A percentile compares a stretch with the other conserved stretches of the same genome.
These are phyloP conservation scores for Neopestalotiopsis clavispora DNA, from an alignment of 2,329 filamentous ascomycete species.

Conservation along the genomic window DNA sequence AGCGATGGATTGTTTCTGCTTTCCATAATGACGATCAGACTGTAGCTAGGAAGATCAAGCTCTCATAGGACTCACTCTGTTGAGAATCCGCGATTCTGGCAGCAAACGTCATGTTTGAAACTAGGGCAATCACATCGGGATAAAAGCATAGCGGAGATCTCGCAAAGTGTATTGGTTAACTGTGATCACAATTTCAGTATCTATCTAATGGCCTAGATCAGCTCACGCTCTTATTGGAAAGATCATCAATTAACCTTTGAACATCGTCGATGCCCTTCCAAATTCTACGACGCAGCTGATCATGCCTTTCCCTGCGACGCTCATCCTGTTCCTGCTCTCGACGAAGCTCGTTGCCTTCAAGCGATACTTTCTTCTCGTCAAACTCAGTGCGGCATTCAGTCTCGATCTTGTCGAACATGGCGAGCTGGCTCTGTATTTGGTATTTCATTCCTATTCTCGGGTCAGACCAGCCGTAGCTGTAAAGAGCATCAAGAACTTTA, in stretches of 20 bases:
- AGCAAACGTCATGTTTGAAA: no score
- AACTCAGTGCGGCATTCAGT: neutral
- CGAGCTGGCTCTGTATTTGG: neutral
- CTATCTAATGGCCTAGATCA: no score
- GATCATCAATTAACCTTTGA: neutral
- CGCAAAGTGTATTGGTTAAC: no score
- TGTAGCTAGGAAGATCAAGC: no score
- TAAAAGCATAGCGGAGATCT: no score
- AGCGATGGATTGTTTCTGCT: no score
- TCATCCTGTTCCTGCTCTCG: neutral
- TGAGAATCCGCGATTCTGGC: no score
- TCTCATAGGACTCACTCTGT: no score
- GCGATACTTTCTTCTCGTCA: neutral
- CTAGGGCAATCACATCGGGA: no score
- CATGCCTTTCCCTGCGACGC: neutral
- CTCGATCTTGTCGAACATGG: neutral
- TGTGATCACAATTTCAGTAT: no score
- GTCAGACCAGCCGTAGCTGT: neutral
- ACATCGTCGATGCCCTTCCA: no score
- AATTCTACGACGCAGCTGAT: neutral
- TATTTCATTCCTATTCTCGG: neutral
- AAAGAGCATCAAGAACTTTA: neutral
- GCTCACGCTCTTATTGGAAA: neutral
- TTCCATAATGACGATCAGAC: no score
- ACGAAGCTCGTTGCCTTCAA: neutral